These are phyloP conservation scores for Digitaria exilis DNA, from an alignment of 202 grass and related monocot species.

Conservation along the genomic window DNA sequence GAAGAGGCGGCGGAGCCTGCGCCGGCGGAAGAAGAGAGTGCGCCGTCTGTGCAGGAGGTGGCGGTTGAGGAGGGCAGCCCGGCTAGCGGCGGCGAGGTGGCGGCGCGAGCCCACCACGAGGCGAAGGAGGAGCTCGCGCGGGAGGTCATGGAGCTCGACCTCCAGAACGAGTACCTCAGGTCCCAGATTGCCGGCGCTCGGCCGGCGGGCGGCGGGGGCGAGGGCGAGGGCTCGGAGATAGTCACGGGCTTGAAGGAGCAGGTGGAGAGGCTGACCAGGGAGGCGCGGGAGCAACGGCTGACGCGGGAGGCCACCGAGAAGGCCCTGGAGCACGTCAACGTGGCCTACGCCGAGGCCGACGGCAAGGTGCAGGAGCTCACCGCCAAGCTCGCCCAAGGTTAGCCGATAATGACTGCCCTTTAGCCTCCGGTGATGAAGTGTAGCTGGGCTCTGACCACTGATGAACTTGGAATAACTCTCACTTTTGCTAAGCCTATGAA, in stretches of 20 bases:
- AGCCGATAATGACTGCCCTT: slow-evolving; percentile 34
- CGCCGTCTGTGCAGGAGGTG: background rate
- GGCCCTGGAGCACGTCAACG: slow-evolving; percentile 86
- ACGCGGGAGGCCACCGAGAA: slow-evolving; percentile 75
- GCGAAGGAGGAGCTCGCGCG: slow-evolving; percentile 46
- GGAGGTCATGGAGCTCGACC: slow-evolving; percentile 59
- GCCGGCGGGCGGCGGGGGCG: background rate
- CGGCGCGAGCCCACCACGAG: slow-evolving; percentile 35
- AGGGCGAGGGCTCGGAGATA: slow-evolving; percentile 38
- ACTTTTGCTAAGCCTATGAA: slow-evolving; percentile 10
- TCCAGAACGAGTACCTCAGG: slow-evolving; percentile 70
- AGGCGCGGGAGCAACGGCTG: slow-evolving; percentile 69
- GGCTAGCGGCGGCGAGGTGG: slow-evolving; percentile 10
- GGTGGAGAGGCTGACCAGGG: slow-evolving; percentile 61
- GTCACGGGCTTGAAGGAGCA: slow-evolving; percentile 64
- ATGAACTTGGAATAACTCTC: background rate
- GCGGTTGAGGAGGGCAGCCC: background rate
- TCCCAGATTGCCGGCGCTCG: slow-evolving; percentile 46
- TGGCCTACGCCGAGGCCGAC: slow-evolving; percentile 74
- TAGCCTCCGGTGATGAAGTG: background rate
- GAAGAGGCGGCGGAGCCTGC: slow-evolving; percentile 5
- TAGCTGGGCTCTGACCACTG: background rate
- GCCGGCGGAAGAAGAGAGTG: background rate
- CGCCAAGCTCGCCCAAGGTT: slow-evolving; percentile 80
- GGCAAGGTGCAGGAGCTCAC: slow-evolving; percentile 80